Percentiles rank a stretch among this genome's conserved stretches.
Conservation (phyloP, 192 early-diverging fungal genomes). For the Cladochytrium replicatum region DNA sequence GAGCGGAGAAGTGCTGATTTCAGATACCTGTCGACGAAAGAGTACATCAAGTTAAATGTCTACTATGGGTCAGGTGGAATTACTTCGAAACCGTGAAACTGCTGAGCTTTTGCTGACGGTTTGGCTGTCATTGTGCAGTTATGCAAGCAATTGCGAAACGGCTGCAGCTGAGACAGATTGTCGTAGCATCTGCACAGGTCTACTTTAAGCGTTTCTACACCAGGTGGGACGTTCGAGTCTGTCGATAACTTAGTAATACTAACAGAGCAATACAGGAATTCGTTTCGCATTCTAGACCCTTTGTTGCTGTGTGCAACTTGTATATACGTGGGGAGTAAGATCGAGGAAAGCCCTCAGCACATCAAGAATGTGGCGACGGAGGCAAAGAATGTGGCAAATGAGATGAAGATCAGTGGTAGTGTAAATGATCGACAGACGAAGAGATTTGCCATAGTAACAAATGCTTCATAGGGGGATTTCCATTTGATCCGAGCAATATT, state of each 20-base stretch:
- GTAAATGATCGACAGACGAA: not conserved
- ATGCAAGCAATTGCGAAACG: constrained; percentile 64
- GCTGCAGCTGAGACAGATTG: constrained; percentile 65
- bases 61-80: constrained; percentile 52
- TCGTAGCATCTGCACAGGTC: constrained; percentile 70
- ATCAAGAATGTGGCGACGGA: constrained; percentile 42
- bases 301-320: constrained; percentile 69
- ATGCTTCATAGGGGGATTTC: constrained; percentile 34
- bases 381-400: constrained; percentile 23
- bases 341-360: constrained; percentile 70
- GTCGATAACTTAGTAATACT: not conserved
- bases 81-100: constrained; percentile 5
- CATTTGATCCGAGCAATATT: constrained; percentile 63
- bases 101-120: not conserved
- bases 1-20: constrained; percentile 47
- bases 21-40: constrained; percentile 36
- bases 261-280: constrained; percentile 43
- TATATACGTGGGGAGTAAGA: constrained; percentile 81
- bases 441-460: not conserved
- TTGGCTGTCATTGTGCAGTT: constrained; percentile 36
- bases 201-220: constrained; percentile 88
- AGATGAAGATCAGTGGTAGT: constrained; percentile 6
- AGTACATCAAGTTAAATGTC: constrained; percentile 48
- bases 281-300: constrained; percentile 62
- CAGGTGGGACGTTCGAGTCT: constrained; percentile 43